A percentile compares a stretch with the other conserved stretches of the same genome.
Conservation (phyloP, 257 asterid species). For the Solanum paucissectum region DNA sequence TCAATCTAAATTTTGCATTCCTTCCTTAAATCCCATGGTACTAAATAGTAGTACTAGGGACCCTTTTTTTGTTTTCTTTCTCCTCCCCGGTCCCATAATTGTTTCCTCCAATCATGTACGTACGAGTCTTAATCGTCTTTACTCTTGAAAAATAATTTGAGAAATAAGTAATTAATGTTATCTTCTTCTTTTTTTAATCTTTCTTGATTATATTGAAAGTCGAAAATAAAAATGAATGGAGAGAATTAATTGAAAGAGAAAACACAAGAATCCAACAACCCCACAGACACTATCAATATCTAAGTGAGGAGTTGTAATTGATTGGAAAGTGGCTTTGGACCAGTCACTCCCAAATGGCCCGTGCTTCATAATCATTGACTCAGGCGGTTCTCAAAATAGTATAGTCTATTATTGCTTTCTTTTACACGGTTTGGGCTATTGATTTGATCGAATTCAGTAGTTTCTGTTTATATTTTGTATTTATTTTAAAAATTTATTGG, state of each 20-base stretch:
- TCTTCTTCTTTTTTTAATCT: too few relatives aligned
- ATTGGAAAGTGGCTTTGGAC: neutral
- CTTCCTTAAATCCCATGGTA: too few relatives aligned
- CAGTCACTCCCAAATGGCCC: neutral
- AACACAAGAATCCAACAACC: neutral
- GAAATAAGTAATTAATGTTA: too few relatives aligned
- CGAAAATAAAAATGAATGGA: neutral
- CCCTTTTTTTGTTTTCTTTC: neutral
- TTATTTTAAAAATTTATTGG: too few relatives aligned
- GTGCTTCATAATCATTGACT: neutral
- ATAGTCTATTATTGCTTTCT: neutral
- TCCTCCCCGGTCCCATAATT: neutral
- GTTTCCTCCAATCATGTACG: neutral
- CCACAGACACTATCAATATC: neutral
- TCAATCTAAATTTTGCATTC: neutral
- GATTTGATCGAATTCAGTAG: too few relatives aligned
- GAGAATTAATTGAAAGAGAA: neutral
- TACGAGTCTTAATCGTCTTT: neutral
- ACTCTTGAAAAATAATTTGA: too few relatives aligned
- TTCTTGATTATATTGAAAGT: too few relatives aligned
- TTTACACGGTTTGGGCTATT: too few relatives aligned
- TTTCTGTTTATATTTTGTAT: too few relatives aligned
- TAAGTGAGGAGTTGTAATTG: too few relatives aligned
- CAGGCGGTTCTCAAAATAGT: neutral
- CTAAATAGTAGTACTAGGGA: neutral